Conservation (phyloP, 805 yeast species). For the Metschnikowia baotianmanensis region DNA sequence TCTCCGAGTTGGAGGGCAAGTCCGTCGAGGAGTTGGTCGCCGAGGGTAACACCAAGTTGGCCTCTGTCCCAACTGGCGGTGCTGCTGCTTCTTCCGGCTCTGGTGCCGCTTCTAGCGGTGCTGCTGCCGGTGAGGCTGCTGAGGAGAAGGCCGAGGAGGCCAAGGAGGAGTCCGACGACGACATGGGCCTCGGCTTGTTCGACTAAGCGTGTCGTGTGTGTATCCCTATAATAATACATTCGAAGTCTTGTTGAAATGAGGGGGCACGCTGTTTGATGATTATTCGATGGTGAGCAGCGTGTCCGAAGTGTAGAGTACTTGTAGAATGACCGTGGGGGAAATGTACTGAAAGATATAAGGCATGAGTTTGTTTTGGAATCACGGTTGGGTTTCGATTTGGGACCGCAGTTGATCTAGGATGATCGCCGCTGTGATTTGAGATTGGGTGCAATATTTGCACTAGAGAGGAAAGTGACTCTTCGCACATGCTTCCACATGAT, state of each 20-base stretch:
- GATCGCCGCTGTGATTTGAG: too few species aligned
- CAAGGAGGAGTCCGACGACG: conserved; percentile 63
- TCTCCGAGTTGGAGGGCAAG: conserved; percentile 92
- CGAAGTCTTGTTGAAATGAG: background rate
- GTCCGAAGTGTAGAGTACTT: too few species aligned
- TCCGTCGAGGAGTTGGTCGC: conserved; percentile 84
- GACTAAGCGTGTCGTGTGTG: conserved; percentile 56
- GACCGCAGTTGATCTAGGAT: too few species aligned
- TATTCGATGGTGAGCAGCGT: too few species aligned
- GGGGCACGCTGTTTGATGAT: too few species aligned
- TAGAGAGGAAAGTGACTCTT: too few species aligned
- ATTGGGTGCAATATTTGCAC: too few species aligned
- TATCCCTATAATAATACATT: conserved; percentile 6
- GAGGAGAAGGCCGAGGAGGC: conserved; percentile 64
- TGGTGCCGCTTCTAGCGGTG: conserved; percentile 64
- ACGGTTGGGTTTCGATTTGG: too few species aligned
- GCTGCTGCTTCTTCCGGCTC: conserved; percentile 82
- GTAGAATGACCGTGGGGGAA: too few species aligned
- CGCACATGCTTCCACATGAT: too few species aligned
- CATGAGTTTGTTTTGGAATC: too few species aligned
- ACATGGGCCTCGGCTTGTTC: conserved; percentile 97
- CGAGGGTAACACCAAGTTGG: conserved; percentile 94
- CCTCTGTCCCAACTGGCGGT: conserved; percentile 97
- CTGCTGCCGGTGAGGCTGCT: conserved; percentile 70
- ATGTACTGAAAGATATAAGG: too few species aligned